phyloP scores from a whole-genome alignment of 2,329 filamentous ascomycete genomes.

The Elsinoe ampelina region DNA sequence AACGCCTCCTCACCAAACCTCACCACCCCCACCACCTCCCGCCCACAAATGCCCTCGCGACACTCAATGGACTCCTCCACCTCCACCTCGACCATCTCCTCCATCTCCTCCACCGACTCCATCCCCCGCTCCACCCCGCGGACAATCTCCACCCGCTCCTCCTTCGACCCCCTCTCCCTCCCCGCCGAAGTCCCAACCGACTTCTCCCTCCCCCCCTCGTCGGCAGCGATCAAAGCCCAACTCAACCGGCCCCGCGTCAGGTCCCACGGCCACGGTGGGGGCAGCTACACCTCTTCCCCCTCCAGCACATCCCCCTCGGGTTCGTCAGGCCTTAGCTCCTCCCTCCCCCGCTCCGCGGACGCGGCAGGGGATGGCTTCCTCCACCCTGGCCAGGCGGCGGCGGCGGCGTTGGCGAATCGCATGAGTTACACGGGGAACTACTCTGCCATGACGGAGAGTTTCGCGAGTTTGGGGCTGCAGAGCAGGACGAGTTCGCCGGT shows the following conservation, averaged over 20 bases:
- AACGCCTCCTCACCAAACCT: conserved; percentile 6
- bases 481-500: background rate
- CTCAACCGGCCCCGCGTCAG: background rate
- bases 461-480: conserved; percentile 1
- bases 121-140: conserved; percentile 2
- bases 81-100: conserved; percentile 9
- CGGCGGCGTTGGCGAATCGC: background rate
- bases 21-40: background rate
- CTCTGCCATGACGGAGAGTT: conserved; percentile 4
- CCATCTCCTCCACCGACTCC: background rate
- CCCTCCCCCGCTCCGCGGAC: background rate
- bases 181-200: background rate
- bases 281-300: no score
- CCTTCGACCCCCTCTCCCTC: conserved; percentile 12
- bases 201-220: background rate
- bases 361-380: background rate
- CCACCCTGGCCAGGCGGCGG: background rate
- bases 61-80: conserved; percentile 11
- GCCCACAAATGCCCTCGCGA: conserved; percentile 8
- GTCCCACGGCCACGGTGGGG: background rate
- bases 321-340: background rate
- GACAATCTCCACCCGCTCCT: conserved; percentile 4
- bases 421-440: background rate
- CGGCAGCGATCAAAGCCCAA: background rate
- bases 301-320: background rate